Evolutionary conservation across 257 asterid genomes (phyloP), one percentile per base, ranked within the genome.

Genomic region (Solanum piurae): DNA sequence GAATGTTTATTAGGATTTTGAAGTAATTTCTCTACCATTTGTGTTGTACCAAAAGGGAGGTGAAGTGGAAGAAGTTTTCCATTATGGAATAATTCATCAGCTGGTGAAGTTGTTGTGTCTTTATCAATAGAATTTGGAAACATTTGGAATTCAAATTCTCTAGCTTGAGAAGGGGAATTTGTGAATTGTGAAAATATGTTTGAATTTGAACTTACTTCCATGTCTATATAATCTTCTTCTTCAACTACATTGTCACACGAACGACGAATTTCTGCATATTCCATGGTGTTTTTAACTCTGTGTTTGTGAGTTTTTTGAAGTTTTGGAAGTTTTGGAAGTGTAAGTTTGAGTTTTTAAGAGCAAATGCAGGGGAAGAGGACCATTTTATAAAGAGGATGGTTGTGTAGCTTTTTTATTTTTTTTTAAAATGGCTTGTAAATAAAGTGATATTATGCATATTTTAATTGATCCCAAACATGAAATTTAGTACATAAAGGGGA

Each of bases 1-100:
- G 88, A 83, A 83, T 87, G 88, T 14, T 93, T 27, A 77, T 31
- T 62, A 18, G 89, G 40, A 34, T 90, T 90, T 20, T 91, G 91
- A 6, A 94, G 92, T n/a, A 94, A 93, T 83, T 93, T 95, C 82
- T 94, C 95, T 29, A 94, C 94, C 96, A 96, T 94, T 87, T 95
- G 93, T 87, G 94, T 90, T 84, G 95, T 90, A 42, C 98, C 94
- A 14, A 98, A 97, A 3, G 96, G 98, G 90, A 94, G 96, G 87
- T 94, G 99, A 86, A 96, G 99, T 25, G 99, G 99, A 72, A 96
- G 99, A 90, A 96, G 98, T 60, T 94, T 94, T 1, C 99, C 99
- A 92, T 93, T 96, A 93, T 93, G 93, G 94, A 96, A 96, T 88
- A 96, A 95, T 76, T 96, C 96, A 85, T 96, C 99, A 1, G 99